These are phyloP conservation scores for Cordyceps javanica DNA, from an alignment of 2,329 filamentous ascomycete species.

Conservation along the genomic window DNA sequence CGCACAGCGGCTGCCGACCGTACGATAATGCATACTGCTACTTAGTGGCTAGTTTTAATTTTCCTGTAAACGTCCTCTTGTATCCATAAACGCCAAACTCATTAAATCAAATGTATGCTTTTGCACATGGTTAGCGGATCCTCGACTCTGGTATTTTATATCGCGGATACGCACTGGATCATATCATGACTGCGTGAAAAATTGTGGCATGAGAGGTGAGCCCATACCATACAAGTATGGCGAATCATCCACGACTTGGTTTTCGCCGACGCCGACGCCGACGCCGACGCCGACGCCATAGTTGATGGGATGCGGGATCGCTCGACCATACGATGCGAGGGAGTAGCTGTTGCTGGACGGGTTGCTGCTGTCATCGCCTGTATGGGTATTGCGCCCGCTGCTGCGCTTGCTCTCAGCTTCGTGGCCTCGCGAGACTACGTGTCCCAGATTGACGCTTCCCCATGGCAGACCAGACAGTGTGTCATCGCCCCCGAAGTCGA, in stretches of 20 bases:
- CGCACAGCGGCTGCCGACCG: not conserved
- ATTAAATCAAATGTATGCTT: not conserved
- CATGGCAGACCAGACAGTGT: conserved; percentile 62
- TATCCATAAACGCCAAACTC: not conserved
- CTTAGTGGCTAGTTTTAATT: not conserved
- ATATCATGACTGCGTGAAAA: not conserved
- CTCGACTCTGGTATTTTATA: not conserved
- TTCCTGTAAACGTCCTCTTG: not conserved
- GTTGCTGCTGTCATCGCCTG: conserved; percentile 28
- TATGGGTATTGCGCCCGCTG: conserved; percentile 27
- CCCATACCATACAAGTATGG: conserved; percentile 23
- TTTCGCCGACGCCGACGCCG: conserved; percentile 25
- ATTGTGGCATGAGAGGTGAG: conserved; percentile 8
- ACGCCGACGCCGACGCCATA: conserved; percentile 28
- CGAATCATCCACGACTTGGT: conserved; percentile 26
- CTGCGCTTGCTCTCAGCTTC: conserved; percentile 40
- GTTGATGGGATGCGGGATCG: conserved; percentile 23
- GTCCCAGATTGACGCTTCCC: conserved; percentile 60
- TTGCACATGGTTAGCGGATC: not conserved
- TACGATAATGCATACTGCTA: not conserved
- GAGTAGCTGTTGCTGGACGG: conserved; percentile 17
- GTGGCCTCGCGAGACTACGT: conserved; percentile 45
- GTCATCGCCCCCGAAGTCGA: conserved; percentile 45
- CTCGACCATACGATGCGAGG: conserved; percentile 18
- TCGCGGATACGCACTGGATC: not conserved